Base-by-base conservation (phyloP, 2,329 filamentous ascomycete genomes). In the Nemania bipapillata region DNA sequence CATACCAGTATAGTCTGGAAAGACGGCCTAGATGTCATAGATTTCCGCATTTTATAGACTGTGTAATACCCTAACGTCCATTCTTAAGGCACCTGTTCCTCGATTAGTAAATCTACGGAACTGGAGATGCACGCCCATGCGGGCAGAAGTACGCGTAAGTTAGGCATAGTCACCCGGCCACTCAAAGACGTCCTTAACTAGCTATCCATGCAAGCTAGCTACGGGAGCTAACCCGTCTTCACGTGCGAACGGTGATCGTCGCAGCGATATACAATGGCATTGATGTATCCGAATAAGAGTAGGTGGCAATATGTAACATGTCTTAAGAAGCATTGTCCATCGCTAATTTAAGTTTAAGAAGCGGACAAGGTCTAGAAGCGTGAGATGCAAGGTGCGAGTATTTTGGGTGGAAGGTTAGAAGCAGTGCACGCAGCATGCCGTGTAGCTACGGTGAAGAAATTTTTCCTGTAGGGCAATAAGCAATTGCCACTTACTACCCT, bases 281-380 rank as follows among this genome's bases (percentile, higher is more conserved):
- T 7, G 42, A 28, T 28, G 7, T 50, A 26, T 28, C 7, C 4
- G 28, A 37, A 7, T 9, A n/a, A 60, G 22, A 62, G 49, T 24
- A 30, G 24, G 58, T 62, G 58, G 58, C 58, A 17, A 62, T 42
- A 40, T 61, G 15, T 9, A n/a, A 35, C 32, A 28, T 15, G 17
- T 9, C 50, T 32, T 28, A 28, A 53, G 15, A 26, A n/a, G n/a
- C n/a, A n/a, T n/a, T n/a, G n/a, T n/a, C n/a, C n/a, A n/a, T n/a
- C n/a, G n/a, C n/a, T n/a, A n/a, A n/a, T n/a, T n/a, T n/a, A n/a
- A n/a, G n/a, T n/a, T n/a, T n/a, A n/a, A n/a, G n/a, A n/a, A n/a
- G n/a, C n/a, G n/a, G n/a, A n/a, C n/a, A n/a, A n/a, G n/a, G n/a
- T n/a, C n/a, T n/a, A n/a, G n/a, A n/a, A n/a, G n/a, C n/a, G n/a